Base-by-base conservation (phyloP, 208 protist genomes). In the Crithidia acanthocephali region DNA sequence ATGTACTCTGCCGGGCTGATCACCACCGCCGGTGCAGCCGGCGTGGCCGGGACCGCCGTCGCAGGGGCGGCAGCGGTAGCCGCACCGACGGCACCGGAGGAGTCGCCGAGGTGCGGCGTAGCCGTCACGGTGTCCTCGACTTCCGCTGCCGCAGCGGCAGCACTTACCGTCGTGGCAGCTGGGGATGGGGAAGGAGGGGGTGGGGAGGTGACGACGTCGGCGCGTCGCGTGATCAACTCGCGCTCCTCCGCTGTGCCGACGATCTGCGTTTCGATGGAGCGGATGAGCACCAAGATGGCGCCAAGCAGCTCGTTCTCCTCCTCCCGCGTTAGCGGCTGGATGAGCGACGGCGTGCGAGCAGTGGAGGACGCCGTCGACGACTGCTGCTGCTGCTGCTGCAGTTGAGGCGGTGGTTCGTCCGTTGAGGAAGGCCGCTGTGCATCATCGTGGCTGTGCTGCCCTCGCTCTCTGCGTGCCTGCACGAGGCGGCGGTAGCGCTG, bases 1-100 rank as follows among this genome's bases (percentile, higher is more conserved):
- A 80, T 60, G 60, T 80, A 81, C 71, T 90, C 85, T 13, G 81
- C 85, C 9, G 85, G 85, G 33, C 77, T 86, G 15, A 62, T 68
- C 60, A 55, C n/a, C 40, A 57, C 56, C 47, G 37, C 25, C 3
- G 28, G 1, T 57, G 52, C 44, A 50, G 11, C 16, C 16, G 44
- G 20, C 44, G 28, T 13, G 22, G 61, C 22, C 16, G 44, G 18
- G 16, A 25, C 27, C 20, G 23, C 37, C 9, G 16, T 35, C 42
- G 40, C 18, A 5, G 16, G 23, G 2, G 40, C 45, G 10, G 51
- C 48, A 2, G 63, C 63, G n/a, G 35, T 27, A 48, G 50, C 47
- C 4, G 10, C 47, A 37, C 22, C 3, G 15, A 45, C 25, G 13
- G 62, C 35, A 30, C 8, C 35, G 11, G 48, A 3, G 9, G 63